Percentiles rank a stretch among this genome's conserved stretches.
phyloP scores from a whole-genome alignment of 768 basidiomycete genomes.

The Termitomyces sp. region DNA sequence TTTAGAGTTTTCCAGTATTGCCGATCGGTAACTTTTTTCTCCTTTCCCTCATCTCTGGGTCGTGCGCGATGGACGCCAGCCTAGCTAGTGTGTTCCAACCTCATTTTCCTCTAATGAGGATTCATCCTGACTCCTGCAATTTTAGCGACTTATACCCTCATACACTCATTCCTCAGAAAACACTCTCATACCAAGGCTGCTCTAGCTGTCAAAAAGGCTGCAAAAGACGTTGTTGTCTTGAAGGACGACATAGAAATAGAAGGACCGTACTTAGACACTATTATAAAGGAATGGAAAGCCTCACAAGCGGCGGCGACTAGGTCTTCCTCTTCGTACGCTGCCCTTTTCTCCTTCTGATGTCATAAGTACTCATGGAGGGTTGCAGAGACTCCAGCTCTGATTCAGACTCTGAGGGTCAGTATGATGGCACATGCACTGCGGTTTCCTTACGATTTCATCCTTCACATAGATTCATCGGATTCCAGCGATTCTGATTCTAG shows the following conservation, averaged over 20 bases:
- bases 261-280: constrained; percentile 60
- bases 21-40: constrained; percentile 15
- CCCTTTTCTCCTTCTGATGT: constrained; percentile 8
- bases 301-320: constrained; percentile 25
- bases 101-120: background rate
- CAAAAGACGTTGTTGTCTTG: constrained; percentile 57
- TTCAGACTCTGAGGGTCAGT: constrained; percentile 27
- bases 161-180: constrained; percentile 70
- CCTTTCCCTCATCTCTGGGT: background rate
- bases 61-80: constrained; percentile 44
- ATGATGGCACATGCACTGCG: background rate
- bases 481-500: constrained; percentile 26
- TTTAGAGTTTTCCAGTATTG: background rate
- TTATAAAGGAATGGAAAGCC: constrained; percentile 65
- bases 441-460: background rate
- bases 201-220: constrained; percentile 71
- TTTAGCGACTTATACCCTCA: constrained; percentile 72
- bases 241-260: constrained; percentile 49
- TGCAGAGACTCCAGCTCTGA: constrained; percentile 15
- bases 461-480: constrained; percentile 9
- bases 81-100: constrained; percentile 45
- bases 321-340: constrained; percentile 19
- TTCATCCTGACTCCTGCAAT: constrained; percentile 3
- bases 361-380: constrained; percentile 7
- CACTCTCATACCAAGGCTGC: constrained; percentile 71